phyloP scores from a whole-genome alignment of 2,329 filamentous ascomycete species.

The Ilyonectria sp. region DNA sequence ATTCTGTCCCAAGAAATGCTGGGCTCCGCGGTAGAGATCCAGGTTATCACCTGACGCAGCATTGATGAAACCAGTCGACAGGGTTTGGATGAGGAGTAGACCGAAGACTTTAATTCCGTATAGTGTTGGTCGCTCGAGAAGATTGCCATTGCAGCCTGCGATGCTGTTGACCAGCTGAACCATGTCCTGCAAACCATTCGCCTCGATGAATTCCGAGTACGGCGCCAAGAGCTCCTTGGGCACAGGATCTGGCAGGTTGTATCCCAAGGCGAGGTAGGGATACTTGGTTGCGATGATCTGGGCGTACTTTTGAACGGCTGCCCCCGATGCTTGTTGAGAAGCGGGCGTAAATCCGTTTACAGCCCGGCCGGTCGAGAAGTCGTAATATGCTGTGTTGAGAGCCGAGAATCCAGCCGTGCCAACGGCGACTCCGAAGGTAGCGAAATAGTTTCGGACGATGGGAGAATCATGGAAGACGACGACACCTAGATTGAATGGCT shows the following conservation, averaged over 20 bases:
- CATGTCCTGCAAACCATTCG: not conserved
- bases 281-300: slow-evolving; percentile 12
- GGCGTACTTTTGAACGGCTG: not conserved
- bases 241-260: slow-evolving; percentile 10
- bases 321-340: not conserved
- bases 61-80: slow-evolving; percentile 4
- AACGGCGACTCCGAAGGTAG: not conserved
- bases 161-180: slow-evolving; percentile 10
- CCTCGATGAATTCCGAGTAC: slow-evolving; percentile 16
- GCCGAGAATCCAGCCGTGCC: not conserved
- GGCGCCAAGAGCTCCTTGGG: slow-evolving; percentile 19
- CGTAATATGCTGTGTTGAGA: not conserved
- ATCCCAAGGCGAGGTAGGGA: slow-evolving; percentile 9
- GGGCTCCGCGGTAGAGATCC: slow-evolving; percentile 13
- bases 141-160: slow-evolving; percentile 6
- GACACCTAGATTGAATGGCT: slow-evolving; percentile 21
- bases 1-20: not conserved
- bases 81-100: not conserved
- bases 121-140: slow-evolving; percentile 3
- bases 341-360: not conserved
- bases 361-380: slow-evolving; percentile 7
- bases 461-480: slow-evolving; percentile 7
- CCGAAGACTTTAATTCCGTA: slow-evolving; percentile 22
- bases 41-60: slow-evolving; percentile 16
- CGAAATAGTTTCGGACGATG: slow-evolving; percentile 10